A percentile compares a stretch with the other conserved stretches of the same genome.
Conservation (phyloP, 257 asterid genomes). For the Solanum corneliomulleri region DNA sequence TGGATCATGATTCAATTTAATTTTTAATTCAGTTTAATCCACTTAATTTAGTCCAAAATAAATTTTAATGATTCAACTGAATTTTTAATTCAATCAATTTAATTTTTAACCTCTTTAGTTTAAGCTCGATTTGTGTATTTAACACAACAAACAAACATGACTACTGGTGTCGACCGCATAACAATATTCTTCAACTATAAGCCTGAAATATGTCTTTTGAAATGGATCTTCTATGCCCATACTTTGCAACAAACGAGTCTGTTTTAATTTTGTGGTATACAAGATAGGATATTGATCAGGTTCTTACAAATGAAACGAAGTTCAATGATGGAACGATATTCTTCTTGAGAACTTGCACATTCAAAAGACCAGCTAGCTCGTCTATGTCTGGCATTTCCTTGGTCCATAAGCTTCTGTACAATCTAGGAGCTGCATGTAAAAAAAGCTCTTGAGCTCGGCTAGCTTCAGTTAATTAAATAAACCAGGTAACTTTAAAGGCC, state of each 20-base stretch:
- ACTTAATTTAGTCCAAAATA: not conserved
- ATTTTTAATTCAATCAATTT: no score
- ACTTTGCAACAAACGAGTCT: not conserved
- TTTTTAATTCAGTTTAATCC: no score
- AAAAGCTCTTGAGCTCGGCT: not conserved
- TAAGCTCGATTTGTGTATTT: no score
- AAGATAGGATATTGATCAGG: not conserved
- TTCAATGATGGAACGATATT: not conserved
- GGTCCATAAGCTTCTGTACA: not conserved
- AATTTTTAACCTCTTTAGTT: not conserved
- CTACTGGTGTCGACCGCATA: not conserved
- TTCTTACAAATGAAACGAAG: not conserved
- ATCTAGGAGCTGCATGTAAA: not conserved
- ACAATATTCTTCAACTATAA: not conserved
- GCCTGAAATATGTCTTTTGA: not conserved
- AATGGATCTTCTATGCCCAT: not conserved
- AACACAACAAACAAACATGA: not conserved
- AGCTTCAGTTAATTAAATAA: not conserved
- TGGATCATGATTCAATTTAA: no score
- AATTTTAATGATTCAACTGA: no score
- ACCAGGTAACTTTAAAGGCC: not conserved
- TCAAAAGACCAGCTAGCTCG: not conserved
- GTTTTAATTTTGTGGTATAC: not conserved
- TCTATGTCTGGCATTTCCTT: not conserved
- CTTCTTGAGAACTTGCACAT: not conserved